A percentile compares a stretch with the other conserved stretches of the same genome.
Evolutionary conservation across 495 filamentous ascomycete genomes (phyloP).

Genomic region (Penicillium bovifimosum): DNA sequence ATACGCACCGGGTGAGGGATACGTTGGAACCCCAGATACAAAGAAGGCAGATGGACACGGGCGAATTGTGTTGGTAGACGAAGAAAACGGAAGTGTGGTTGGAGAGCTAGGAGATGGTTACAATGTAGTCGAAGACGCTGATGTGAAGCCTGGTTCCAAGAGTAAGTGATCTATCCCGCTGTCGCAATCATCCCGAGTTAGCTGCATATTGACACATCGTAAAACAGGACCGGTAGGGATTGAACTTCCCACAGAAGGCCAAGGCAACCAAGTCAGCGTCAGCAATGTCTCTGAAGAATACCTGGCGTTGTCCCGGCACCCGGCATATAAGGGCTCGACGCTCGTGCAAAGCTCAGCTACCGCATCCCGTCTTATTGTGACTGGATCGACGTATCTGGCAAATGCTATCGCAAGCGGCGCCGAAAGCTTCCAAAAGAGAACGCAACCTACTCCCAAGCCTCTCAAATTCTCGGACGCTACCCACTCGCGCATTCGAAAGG

Average conservation of each 20-base stretch:
- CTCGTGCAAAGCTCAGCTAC: conserved; percentile 85
- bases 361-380: conserved; percentile 90
- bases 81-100: conserved; percentile 91
- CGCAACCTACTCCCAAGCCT: conserved; percentile 68
- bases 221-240: conserved; percentile 82
- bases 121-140: conserved; percentile 66
- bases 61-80: conserved; percentile 89
- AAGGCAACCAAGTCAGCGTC: conserved; percentile 63
- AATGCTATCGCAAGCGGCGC: conserved; percentile 71
- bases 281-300: conserved; percentile 76
- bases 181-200: background rate
- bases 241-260: conserved; percentile 67
- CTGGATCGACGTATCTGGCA: conserved; percentile 70
- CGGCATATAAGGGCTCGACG: conserved; percentile 79
- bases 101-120: conserved; percentile 84
- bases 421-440: conserved; percentile 72
- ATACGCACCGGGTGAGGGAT: conserved; percentile 74
- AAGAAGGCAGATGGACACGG: conserved; percentile 49
- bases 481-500: conserved; percentile 76
- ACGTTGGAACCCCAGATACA: conserved; percentile 41
- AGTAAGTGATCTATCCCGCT: conserved; percentile 45
- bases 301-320: conserved; percentile 73
- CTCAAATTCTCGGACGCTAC: conserved; percentile 84
- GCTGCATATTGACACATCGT: conserved; percentile 8
- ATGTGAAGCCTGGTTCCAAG: conserved; percentile 78